phyloP scores from a whole-genome alignment of 73 alveolate species.

The Durusdinium trenchii region DNA sequence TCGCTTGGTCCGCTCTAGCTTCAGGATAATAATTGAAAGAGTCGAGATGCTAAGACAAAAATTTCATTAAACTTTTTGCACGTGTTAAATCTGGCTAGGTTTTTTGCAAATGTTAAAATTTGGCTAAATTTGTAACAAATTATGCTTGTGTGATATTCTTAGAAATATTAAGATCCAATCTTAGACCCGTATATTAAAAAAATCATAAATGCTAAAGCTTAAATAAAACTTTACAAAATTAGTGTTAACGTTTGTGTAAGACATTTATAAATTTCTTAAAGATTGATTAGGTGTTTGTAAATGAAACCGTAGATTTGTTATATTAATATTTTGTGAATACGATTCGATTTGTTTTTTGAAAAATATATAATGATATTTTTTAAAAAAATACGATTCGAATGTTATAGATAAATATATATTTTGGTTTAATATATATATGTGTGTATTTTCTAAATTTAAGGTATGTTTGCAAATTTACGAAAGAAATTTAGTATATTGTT shows the following conservation, averaged over 20 bases:
- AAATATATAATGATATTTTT: background rate
- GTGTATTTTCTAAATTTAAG: background rate
- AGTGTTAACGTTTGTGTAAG: background rate
- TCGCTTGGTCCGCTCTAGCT: no score
- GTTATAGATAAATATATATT: background rate
- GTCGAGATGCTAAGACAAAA: no score
- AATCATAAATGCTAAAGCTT: background rate
- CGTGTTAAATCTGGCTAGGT: no score
- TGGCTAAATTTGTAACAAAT: no score
- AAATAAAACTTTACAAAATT: background rate
- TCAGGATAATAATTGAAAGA: no score
- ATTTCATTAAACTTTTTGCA: no score
- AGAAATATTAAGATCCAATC: background rate
- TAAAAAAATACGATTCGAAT: background rate
- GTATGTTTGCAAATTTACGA: background rate
- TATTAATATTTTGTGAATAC: background rate
- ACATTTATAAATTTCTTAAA: background rate
- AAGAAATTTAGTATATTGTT: background rate
- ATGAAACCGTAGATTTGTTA: background rate
- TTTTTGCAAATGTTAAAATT: no score
- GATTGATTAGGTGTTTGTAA: background rate
- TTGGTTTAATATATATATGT: background rate
- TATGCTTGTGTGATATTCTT: no score
- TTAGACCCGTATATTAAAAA: background rate
- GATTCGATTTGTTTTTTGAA: background rate